phyloP scores from a whole-genome alignment of 202 grass and related monocot species.

The Alloteropsis angusta region DNA sequence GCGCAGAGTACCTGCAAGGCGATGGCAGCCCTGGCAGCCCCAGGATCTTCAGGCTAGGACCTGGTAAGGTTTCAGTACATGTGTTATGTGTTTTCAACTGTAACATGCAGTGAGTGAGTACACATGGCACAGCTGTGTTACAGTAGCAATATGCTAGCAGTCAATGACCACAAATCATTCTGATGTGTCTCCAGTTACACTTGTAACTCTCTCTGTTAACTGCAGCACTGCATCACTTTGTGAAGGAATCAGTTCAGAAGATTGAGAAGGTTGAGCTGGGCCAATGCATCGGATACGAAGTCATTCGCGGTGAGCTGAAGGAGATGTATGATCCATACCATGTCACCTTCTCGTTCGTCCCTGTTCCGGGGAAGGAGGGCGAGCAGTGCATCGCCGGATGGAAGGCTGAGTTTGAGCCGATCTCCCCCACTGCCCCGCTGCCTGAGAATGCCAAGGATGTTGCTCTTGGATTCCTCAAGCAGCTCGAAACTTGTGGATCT shows the following conservation, averaged over 20 bases:
- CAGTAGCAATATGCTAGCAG: too few species aligned
- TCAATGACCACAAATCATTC: background rate
- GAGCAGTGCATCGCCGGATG: conserved; percentile 24
- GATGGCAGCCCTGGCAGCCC: conserved; percentile 30
- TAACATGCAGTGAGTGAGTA: background rate
- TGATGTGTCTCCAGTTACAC: background rate
- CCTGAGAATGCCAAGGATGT: conserved; percentile 38
- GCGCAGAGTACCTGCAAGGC: conserved; percentile 39
- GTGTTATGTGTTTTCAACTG: background rate
- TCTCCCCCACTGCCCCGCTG: background rate
- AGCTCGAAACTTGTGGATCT: conserved; percentile 16
- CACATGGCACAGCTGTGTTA: background rate
- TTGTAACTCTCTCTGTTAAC: background rate
- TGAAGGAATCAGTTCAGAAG: conserved; percentile 43
- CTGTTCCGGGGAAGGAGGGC: conserved; percentile 2
- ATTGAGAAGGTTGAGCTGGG: conserved; percentile 37
- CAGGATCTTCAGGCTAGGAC: conserved; percentile 36
- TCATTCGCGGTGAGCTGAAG: conserved; percentile 29
- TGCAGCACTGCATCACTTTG: conserved; percentile 32
- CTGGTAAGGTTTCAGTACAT: conserved; percentile 11
- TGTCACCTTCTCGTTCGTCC: conserved; percentile 32
- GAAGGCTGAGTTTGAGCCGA: conserved; percentile 31
- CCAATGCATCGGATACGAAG: conserved; percentile 19
- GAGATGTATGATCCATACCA: conserved; percentile 33
- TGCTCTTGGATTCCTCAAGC: conserved; percentile 32